Evolutionary conservation across 2,329 filamentous ascomycete genomes (phyloP), one percentile per base, ranked within the genome.

Genomic region (Cladosporium sp.): DNA sequence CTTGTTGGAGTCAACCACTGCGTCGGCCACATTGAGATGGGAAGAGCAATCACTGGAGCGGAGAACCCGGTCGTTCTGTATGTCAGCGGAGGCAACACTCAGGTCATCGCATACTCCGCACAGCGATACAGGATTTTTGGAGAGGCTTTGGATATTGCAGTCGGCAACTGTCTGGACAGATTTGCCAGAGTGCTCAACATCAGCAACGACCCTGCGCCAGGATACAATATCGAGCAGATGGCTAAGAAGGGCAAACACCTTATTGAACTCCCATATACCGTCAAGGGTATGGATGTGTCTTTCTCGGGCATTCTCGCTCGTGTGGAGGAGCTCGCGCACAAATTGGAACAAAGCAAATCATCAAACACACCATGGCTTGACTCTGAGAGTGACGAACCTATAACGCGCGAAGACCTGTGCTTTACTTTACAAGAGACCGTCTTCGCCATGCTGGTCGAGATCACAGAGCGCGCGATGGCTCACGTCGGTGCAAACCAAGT

Each of bases 21-120:
- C 69, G 88, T 98, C 41, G 93, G 93, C 38, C 93, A 98, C 70
- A 97, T 98, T 62, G 93, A 98, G 74, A 98, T 98, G 93, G 93
- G 93, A 27, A 80, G 93, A 43, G 80, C 86, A 53, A 95, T 98
- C 65, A 97, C 93, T 4, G 87, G 88, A 52, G 90, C 93, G 13
- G 74, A 80, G 19, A 92, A 98, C 70, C 93, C 93, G 0, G 91
- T 97, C 30, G 93, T 98, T 41, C 76, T 98, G 33, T 98, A 98
- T 70, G 93, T 97, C 35, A 89, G 83, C 18, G 93, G 93, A 54
- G 93, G 93, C 52, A 98, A 98, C 74, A 95, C 92, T 12, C 92
- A 98, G 72, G 92, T 97, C 20, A 97, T 97, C 58, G 93, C 93
- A 40, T 98, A 97, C 72, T 90, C 89, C 30, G 87, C 92, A 57